phyloP scores from a whole-genome alignment of 2,329 filamentous ascomycete genomes.

The Thielaviopsis euricoi region DNA sequence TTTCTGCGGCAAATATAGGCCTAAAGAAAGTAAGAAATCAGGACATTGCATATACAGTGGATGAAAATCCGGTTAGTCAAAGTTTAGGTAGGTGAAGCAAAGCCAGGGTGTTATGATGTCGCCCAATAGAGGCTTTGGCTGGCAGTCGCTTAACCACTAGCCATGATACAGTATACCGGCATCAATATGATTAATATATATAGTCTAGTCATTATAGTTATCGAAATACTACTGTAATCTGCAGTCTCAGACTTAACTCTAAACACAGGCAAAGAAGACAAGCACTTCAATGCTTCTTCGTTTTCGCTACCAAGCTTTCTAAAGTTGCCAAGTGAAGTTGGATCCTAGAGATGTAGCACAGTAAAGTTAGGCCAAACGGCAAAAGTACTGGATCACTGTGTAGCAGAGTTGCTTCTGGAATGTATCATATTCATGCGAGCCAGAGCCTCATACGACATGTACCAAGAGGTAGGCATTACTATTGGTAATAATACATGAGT shows the following conservation, averaged over 20 bases:
- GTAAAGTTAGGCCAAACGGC: background rate
- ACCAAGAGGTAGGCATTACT: background rate
- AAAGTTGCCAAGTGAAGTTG: background rate
- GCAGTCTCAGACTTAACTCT: background rate
- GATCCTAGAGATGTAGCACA: background rate
- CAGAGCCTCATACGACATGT: background rate
- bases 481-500: background rate
- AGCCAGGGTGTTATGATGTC: background rate
- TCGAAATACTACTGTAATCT: background rate
- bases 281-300: background rate
- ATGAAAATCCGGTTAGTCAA: background rate
- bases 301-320: background rate
- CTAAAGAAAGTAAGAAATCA: background rate
- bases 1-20: background rate
- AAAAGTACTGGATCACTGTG: background rate
- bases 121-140: background rate
- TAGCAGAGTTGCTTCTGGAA: background rate
- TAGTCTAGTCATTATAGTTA: too few relatives aligned
- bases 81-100: background rate
- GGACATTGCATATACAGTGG: too few relatives aligned
- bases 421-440: background rate
- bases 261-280: background rate
- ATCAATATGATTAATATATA: too few relatives aligned
- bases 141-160: background rate
- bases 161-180: too few relatives aligned